Base-by-base conservation (phyloP, 2,329 filamentous ascomycete genomes). In the Fusarium temperatum region DNA sequence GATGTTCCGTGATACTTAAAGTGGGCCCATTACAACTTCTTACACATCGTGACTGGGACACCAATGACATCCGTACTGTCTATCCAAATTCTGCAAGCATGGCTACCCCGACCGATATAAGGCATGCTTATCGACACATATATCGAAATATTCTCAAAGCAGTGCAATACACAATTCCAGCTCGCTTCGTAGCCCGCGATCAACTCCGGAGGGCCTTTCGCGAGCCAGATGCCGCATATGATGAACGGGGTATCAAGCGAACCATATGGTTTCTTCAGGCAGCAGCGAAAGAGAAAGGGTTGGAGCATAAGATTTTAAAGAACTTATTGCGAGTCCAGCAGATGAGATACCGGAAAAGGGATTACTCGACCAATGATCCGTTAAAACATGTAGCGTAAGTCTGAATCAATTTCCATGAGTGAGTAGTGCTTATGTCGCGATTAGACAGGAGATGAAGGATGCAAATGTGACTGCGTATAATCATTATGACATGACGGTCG, bases 221-320 rank as follows among this genome's bases (percentile, higher is more conserved):
- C 20, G 85, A 87, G 45, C 65, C 69, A 5, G 78, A 78, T 26
- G 83, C 83, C 51, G 64, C 54, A n/a, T 89, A 88, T 73, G 85
- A 93, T 60, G 68, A 82, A 12, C 82, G 84, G 53, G 86, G 85
- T 57, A 85, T 93, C 58, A 83, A 87, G 70, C 89, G 91, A 68
- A 96, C 94, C 1, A 78, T 93, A 9, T 89, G 90, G 80, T 96
- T 96, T 78, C 83, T 96, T 3, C 83, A 89, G 38, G 88, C 89
- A 45, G 94, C 94, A 8, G 87, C 89, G 3, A 85, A 82, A 70
- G 86, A 89, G 76, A 88, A 82, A 63, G 93, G 93, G 0, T 75
- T 94, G 38, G 94, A 96, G 84, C 92, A 95, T 80, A 87, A 83
- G 63, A 88, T 96, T 14, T 78, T 96, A 63, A 93, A 90, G 82